Percentiles rank a stretch among this genome's conserved stretches.
These are phyloP conservation scores for Cudoniella acicularis DNA, from an alignment of 495 filamentous ascomycete species.

Conservation along the genomic window DNA sequence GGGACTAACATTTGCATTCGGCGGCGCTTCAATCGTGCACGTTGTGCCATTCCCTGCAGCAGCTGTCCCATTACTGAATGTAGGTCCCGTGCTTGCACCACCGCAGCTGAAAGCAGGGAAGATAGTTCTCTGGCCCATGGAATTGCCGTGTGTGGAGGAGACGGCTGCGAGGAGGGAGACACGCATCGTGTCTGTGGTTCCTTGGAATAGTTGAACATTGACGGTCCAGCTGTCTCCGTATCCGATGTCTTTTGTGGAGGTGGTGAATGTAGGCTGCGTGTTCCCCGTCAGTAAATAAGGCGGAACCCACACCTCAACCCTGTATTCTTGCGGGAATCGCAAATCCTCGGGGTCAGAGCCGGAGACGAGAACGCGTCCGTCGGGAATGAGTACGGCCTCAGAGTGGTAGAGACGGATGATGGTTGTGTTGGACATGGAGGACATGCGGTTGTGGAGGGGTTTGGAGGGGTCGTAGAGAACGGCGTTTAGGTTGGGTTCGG, in stretches of 20 bases:
- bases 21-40: slow-evolving; percentile 55
- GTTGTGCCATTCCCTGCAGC: slow-evolving; percentile 35
- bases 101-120: slow-evolving; percentile 54
- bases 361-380: slow-evolving; percentile 64
- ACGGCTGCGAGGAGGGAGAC: slow-evolving; percentile 55
- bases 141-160: slow-evolving; percentile 60
- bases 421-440: slow-evolving; percentile 61
- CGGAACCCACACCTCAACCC: slow-evolving; percentile 61
- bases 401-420: slow-evolving; percentile 62
- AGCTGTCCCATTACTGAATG: too few species aligned
- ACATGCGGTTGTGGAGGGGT: slow-evolving; percentile 53
- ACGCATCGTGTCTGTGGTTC: slow-evolving; percentile 34
- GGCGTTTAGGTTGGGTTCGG: slow-evolving; percentile 56
- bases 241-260: slow-evolving; percentile 47
- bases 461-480: slow-evolving; percentile 59
- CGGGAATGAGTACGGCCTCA: slow-evolving; percentile 60
- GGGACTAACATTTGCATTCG: slow-evolving; percentile 46
- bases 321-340: slow-evolving; percentile 53
- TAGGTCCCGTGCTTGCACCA: too few species aligned
- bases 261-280: slow-evolving; percentile 44
- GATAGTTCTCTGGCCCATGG: slow-evolving; percentile 58
- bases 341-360: slow-evolving; percentile 57
- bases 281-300: slow-evolving; percentile 55
- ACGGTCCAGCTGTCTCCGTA: slow-evolving; percentile 39
- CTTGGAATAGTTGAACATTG: slow-evolving; percentile 19